These are phyloP conservation scores for Corinectria fuckeliana DNA, from an alignment of 2,329 filamentous ascomycete species.

Conservation along the genomic window DNA sequence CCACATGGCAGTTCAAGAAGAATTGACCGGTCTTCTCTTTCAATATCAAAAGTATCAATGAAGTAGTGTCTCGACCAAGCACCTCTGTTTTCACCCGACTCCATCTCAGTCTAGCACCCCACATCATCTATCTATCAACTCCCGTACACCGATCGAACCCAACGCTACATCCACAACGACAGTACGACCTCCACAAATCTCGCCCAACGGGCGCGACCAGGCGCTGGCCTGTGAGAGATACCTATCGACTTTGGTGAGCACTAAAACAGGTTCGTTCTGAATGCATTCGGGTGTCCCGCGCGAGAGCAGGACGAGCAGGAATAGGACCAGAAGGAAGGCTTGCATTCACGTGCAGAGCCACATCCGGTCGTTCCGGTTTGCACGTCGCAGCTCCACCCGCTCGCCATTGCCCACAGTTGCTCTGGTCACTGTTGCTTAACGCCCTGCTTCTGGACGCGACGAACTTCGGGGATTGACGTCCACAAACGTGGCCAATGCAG, in stretches of 20 bases:
- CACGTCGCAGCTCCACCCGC: neutral
- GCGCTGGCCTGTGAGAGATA: neutral
- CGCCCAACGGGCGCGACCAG: neutral
- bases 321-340: neutral
- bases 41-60: neutral
- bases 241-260: neutral
- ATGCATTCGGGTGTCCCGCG: neutral
- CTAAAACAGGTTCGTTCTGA: neutral
- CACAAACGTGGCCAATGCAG: constrained; percentile 72
- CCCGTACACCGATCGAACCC: too few relatives aligned
- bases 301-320: too few relatives aligned
- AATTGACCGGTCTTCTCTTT: neutral
- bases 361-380: neutral
- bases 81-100: neutral
- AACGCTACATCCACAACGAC: neutral
- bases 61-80: neutral
- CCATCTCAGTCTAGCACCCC: neutral
- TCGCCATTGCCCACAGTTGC: neutral
- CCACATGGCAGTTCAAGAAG: neutral
- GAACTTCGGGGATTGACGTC: constrained; percentile 58
- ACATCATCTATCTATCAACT: neutral
- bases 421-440: constrained; percentile 22
- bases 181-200: neutral
- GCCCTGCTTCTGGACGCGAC: constrained; percentile 42
- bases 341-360: constrained; percentile 8